Conservation (phyloP, 495 filamentous ascomycete species). For the Podospora sp. region DNA sequence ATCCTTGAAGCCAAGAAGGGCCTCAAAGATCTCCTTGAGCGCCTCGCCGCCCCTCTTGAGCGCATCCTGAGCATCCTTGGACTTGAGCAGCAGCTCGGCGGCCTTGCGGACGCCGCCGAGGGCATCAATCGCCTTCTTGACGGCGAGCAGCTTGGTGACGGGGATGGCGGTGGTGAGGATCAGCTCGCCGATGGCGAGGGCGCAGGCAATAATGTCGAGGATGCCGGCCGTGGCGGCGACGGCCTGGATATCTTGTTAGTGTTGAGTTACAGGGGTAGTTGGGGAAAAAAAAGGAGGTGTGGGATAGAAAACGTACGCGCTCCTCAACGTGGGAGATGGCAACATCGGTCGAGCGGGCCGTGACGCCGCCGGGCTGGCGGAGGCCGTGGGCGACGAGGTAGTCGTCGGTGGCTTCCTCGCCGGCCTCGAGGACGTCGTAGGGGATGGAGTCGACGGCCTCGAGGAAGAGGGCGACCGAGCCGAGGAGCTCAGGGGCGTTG, state of each 20-base stretch:
- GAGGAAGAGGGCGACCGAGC: constrained; percentile 16
- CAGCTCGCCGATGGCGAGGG: background rate
- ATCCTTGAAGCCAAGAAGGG: background rate
- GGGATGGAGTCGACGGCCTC: constrained; percentile 26
- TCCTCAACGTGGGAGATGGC: constrained; percentile 2
- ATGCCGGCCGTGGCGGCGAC: background rate
- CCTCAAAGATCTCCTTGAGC: constrained; percentile 8
- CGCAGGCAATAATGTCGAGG: constrained; percentile 9
- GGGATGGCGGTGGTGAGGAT: constrained; percentile 27
- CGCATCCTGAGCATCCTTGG: constrained; percentile 23
- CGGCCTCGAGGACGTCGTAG: constrained; percentile 25
- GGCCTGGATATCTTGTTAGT: too few species aligned
- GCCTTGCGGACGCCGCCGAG: constrained; percentile 28
- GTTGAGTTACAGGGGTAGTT: too few species aligned
- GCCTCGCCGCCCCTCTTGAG: constrained; percentile 25
- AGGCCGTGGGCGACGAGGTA: constrained; percentile 24
- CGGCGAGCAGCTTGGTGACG: constrained; percentile 28
- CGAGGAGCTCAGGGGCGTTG: constrained; percentile 8
- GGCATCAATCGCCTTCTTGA: constrained; percentile 32
- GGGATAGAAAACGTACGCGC: background rate
- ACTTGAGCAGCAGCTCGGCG: constrained; percentile 26
- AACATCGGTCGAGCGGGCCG: constrained; percentile 1
- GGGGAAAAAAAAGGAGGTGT: too few species aligned
- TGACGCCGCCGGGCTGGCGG: constrained; percentile 7
- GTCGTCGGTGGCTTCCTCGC: constrained; percentile 25